A percentile compares a stretch with the other conserved stretches of the same genome.
Evolutionary conservation across 1,139 yeast genomes (phyloP).

Genomic region (Suhomyces chickasaworum): DNA sequence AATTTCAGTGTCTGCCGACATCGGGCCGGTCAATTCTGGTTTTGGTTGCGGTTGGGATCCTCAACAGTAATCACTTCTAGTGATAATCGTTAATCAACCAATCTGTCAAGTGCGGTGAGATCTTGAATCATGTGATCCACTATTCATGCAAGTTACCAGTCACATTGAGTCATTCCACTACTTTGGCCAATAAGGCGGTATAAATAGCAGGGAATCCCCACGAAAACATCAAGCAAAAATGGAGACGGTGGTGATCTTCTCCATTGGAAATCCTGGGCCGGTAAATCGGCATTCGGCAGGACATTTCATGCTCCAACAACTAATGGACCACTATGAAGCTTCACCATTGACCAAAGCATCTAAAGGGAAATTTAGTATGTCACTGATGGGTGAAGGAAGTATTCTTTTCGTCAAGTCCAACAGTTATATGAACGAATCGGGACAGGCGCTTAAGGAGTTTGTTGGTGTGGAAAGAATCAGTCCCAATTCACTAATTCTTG

Average conservation of each 20-base stretch:
- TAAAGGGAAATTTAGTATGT: slow-evolving; percentile 27
- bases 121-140: background rate
- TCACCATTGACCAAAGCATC: slow-evolving; percentile 24
- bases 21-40: background rate
- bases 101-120: background rate
- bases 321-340: slow-evolving; percentile 30
- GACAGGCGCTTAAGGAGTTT: slow-evolving; percentile 31
- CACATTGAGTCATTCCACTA: slow-evolving; percentile 2
- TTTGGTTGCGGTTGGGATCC: background rate
- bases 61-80: background rate
- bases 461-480: slow-evolving; percentile 24
- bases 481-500: slow-evolving; percentile 21
- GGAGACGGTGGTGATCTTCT: slow-evolving; percentile 30
- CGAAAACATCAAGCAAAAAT: no score
- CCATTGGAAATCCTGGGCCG: slow-evolving; percentile 49
- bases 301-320: slow-evolving; percentile 34
- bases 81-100: background rate
- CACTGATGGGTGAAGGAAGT: slow-evolving; percentile 21
- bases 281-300: slow-evolving; percentile 44
- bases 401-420: slow-evolving; percentile 40
- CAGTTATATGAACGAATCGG: slow-evolving; percentile 46
- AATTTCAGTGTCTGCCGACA: background rate
- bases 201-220: background rate
- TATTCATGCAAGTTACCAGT: background rate
- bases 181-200: no score